phyloP scores from a whole-genome alignment of 345 rosid genomes.

The Nephelium lappaceum region DNA sequence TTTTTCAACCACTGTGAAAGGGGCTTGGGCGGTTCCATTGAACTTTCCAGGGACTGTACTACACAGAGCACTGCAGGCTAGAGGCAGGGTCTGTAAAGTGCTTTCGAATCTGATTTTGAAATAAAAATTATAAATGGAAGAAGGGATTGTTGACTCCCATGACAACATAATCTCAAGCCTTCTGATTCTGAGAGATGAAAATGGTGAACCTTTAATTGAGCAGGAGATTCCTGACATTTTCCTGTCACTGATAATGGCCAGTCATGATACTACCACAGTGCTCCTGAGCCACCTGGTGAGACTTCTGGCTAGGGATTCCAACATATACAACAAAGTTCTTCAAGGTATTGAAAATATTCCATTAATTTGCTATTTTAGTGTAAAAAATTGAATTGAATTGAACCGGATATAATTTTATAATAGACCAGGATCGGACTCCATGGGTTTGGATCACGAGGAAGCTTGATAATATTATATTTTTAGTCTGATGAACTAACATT shows the following conservation, averaged over 20 bases:
- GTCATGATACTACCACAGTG: constrained; percentile 22
- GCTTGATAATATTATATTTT: no score
- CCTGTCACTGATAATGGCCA: constrained; percentile 22
- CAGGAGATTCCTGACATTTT: constrained; percentile 23
- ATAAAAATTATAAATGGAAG: constrained; percentile 19
- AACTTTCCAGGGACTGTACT: constrained; percentile 27
- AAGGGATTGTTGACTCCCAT: not conserved
- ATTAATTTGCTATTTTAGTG: not conserved
- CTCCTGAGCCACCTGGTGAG: constrained; percentile 17
- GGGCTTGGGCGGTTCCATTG: constrained; percentile 29
- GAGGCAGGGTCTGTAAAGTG: constrained; percentile 13
- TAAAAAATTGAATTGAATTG: not conserved
- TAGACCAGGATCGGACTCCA: not conserved
- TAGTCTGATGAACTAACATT: no score
- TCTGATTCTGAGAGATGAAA: constrained; percentile 27
- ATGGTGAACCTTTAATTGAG: constrained; percentile 23
- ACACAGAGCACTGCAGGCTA: constrained; percentile 19
- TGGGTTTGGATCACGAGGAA: not conserved
- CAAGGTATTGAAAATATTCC: constrained; percentile 14
- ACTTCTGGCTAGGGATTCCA: constrained; percentile 11
- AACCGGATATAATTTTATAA: no score
- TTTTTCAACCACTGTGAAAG: constrained; percentile 15
- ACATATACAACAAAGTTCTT: constrained; percentile 15
- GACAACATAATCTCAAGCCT: constrained; percentile 19
- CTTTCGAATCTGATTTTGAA: constrained; percentile 5